These are phyloP conservation scores for Fusarium anthophilum DNA, from an alignment of 2,329 filamentous ascomycete species.

Conservation along the genomic window DNA sequence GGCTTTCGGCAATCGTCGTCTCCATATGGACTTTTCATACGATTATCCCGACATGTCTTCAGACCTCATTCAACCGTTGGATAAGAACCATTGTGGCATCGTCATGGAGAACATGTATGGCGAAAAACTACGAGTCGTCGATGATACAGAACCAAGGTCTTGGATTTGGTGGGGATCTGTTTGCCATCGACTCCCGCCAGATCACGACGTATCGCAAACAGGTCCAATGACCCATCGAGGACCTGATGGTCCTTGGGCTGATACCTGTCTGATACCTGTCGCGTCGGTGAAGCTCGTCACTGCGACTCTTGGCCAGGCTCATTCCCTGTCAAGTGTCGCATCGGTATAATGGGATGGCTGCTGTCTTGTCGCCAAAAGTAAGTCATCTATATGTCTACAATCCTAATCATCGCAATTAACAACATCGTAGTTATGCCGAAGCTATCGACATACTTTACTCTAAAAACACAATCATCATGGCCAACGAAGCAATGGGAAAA, in stretches of 20 bases:
- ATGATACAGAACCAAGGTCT: not conserved
- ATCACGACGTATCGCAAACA: not conserved
- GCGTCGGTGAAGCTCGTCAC: not conserved
- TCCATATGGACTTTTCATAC: not conserved
- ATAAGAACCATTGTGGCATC: not conserved
- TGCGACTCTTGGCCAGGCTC: not conserved
- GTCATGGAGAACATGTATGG: not conserved
- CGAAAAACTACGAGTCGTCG: not conserved
- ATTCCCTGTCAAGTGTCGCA: not conserved
- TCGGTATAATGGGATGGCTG: not conserved
- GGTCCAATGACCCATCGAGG: not conserved
- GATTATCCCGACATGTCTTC: not conserved
- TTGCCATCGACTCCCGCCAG: not conserved
- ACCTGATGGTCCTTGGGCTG: not conserved
- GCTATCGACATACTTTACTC: not conserved
- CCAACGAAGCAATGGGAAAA: not conserved
- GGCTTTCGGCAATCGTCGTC: not conserved
- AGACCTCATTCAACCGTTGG: fast-evolving
- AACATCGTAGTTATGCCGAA: not conserved
- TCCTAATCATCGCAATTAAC: not conserved
- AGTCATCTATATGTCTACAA: fast-evolving
- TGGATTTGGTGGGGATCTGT: not conserved
- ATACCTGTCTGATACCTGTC: not conserved
- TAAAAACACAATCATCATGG: not conserved
- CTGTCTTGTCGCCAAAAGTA: not conserved